Base-by-base conservation (phyloP, 257 asterid species). In the Euphrasia confusa region DNA sequence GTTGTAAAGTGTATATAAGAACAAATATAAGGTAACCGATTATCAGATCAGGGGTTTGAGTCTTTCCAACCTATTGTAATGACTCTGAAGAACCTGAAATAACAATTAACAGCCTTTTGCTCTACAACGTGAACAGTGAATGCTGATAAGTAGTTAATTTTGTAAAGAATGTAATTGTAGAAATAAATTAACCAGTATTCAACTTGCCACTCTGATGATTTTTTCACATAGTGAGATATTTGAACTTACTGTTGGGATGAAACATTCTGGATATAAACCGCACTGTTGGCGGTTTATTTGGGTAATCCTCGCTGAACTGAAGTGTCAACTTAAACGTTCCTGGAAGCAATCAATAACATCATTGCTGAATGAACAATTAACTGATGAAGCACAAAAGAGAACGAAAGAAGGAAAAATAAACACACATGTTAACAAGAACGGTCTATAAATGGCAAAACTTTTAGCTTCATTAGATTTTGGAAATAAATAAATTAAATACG, bases 281-380 rank as follows among this genome's bases (percentile, higher is more conserved):
- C 70, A 90, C 98, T 2, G 84, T 84, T 49, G 98, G 98, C 52
- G 98, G 96, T 84, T 90, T 90, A 64, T 90, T 90, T 39, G 98
- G 98, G 76, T 90, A 90, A 72, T 90, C 98, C 77, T 90, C 98
- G 0, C 80, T 59, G 79, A 90, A 88, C 50, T 90, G 96, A 40
- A 90, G 94, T 9, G 98, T 88, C 81, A 90, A 70, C 83, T 86
- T 88, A 74, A 90, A 90, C 74, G 98, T 90, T 65, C 98, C 98
- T 90, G 63, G 14, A 66, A 61, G 21, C 30, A 66, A 60, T 47
- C 17, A 62, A 67, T 2, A 50, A 33, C n/a, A 65, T 35, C 54
- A 57, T 59, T 50, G 44, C n/a, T 59, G n/a, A 40, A 4, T 9
- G 1, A 54, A 72, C 18, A 64, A 45, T 15, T 9, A 35, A 35